phyloP scores from a whole-genome alignment of 345 rosid species.

The Salix arbutifolia region DNA sequence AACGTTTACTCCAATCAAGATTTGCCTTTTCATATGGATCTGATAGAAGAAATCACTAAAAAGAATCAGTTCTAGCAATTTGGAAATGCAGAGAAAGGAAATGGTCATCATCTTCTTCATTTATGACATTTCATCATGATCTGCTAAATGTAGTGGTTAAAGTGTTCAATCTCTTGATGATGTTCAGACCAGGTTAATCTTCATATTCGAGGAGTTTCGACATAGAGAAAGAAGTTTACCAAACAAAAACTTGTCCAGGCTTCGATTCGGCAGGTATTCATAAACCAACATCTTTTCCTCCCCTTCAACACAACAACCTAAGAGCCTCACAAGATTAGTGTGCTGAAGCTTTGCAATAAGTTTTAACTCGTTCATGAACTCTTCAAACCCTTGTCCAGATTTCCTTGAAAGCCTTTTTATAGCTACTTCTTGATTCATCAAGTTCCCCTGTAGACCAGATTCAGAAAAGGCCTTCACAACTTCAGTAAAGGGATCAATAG shows the following conservation, averaged over 20 bases:
- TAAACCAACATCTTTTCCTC: constrained; percentile 18
- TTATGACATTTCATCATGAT: not conserved
- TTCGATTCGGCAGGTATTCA: constrained; percentile 23
- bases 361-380: constrained; percentile 16
- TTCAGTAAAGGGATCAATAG: not conserved
- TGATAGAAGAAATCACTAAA: not conserved
- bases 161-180: too few relatives aligned
- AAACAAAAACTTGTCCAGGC: constrained; percentile 20
- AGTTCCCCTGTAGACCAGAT: constrained; percentile 3
- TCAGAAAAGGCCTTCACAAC: not conserved
- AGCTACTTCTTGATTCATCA: not conserved
- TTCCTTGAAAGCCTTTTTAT: constrained; percentile 19
- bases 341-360: constrained; percentile 25
- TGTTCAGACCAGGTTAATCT: not conserved
- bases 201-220: not conserved
- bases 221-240: not conserved
- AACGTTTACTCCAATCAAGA: too few relatives aligned
- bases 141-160: not conserved
- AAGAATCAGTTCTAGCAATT: not conserved
- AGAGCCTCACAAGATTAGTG: constrained; percentile 21
- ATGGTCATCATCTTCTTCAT: not conserved
- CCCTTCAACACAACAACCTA: constrained; percentile 15
- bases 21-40: too few relatives aligned
- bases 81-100: not conserved
- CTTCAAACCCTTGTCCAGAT: constrained; percentile 15